Base-by-base conservation (phyloP, 768 basidiomycete genomes). In the Tricholoma sp. region DNA sequence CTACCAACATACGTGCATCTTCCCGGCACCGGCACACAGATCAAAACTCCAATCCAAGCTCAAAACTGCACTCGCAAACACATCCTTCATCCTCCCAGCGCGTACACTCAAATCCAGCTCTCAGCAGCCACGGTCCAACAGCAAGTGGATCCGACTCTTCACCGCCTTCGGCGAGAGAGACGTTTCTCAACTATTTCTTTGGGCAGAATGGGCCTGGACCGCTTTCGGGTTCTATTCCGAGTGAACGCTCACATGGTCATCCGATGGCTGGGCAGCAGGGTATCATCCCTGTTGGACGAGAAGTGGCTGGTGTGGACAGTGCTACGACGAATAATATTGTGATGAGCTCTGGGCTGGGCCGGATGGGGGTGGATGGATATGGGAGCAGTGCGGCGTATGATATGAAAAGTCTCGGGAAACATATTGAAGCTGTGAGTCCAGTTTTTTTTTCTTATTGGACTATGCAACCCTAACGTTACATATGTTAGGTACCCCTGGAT, bases 401-500 rank as follows among this genome's bases (percentile, higher is more conserved):
- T 69, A 99, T 99, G 97, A 98, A 94, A 80, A 97, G 94, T 66
- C 77, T 98, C 52, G 94, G 95, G 42, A 94, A 89, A 73, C 97
- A 99, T 66, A 91, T 99, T 57, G 97, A 99, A 72, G 91, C 95
- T 60, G 95, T 98, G 66, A 80, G 91, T 84, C 17, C 15, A 51
- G 33, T 12, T 50, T 53, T 53, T 57, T 28, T 2, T 58, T 33
- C 51, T 50, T 50, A 44, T 49, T 42, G n/a, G 53, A 31, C 18
- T 47, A 34, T 12, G 3, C n/a, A 31, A n/a, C 29, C 32, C 37
- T 52, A 51, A 57, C 54, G 52, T 51, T 54, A 42, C 53, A 56
- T 47, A 51, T 45, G 53, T 53, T 57, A 57, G 54, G 53, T 57
- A 70, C 69, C 86, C 3, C 79, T 85, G 2, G 82, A 82, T n/a